phyloP scores from a whole-genome alignment of 2,329 filamentous ascomycete species.

The Penicillium sp. region DNA sequence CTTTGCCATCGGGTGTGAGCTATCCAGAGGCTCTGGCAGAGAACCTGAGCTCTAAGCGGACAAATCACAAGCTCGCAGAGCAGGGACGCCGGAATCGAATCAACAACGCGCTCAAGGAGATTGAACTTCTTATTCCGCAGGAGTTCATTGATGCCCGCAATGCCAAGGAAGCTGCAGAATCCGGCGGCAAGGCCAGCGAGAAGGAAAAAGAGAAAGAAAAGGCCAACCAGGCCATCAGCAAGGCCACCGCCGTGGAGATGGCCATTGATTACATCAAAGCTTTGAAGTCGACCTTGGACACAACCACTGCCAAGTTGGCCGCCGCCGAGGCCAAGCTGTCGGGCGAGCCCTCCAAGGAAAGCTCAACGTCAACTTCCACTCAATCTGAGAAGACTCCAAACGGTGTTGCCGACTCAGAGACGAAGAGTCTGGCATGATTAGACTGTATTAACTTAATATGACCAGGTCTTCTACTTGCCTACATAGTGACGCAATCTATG shows the following conservation, averaged over 20 bases:
- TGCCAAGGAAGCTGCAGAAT: slow-evolving; percentile 37
- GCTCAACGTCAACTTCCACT: not conserved
- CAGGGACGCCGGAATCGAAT: slow-evolving; percentile 94
- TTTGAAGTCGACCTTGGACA: slow-evolving; percentile 70
- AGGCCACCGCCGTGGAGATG: slow-evolving; percentile 95
- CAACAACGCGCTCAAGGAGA: slow-evolving; percentile 88
- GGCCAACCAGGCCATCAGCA: slow-evolving; percentile 69
- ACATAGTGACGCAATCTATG: not conserved
- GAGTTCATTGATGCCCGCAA: slow-evolving; percentile 46
- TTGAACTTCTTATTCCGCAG: slow-evolving; percentile 78
- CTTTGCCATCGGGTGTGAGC: slow-evolving; percentile 80
- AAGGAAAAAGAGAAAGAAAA: slow-evolving; percentile 51
- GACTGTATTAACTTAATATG: slow-evolving; percentile 1
- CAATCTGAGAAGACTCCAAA: not conserved
- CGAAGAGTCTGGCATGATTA: not conserved
- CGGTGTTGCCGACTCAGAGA: not conserved
- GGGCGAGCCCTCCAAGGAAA: not conserved
- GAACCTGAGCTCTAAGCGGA: slow-evolving; percentile 92
- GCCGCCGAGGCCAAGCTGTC: slow-evolving; percentile 57
- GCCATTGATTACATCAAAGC: slow-evolving; percentile 94
- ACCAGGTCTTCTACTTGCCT: not conserved
- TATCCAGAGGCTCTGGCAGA: slow-evolving; percentile 90
- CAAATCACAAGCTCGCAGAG: slow-evolving; percentile 96
- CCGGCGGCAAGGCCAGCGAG: slow-evolving; percentile 43
- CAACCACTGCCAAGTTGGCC: slow-evolving; percentile 63